phyloP scores from a whole-genome alignment of 169 alveolate species.

The Plasmodium relictum region DNA sequence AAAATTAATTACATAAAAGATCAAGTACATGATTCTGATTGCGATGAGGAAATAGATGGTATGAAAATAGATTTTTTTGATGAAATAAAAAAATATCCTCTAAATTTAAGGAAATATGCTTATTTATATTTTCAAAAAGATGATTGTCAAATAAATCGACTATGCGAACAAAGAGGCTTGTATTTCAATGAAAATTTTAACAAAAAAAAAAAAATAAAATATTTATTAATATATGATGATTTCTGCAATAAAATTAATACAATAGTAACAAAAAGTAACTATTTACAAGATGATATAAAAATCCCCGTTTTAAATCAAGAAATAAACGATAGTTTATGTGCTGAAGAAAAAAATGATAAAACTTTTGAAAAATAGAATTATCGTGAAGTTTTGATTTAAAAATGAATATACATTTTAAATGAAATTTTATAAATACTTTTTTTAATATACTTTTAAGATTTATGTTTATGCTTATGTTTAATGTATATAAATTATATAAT shows the following conservation, averaged over 20 bases:
- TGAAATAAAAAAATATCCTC: constrained; percentile 59
- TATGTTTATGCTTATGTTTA: too few relatives aligned
- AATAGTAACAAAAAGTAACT: constrained; percentile 7
- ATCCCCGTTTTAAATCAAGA: not conserved
- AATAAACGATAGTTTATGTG: not conserved
- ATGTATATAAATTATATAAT: too few relatives aligned
- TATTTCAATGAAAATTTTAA: constrained; percentile 56
- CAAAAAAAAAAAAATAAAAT: constrained; percentile 59
- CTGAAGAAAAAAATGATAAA: too few relatives aligned
- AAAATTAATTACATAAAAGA: constrained; percentile 54
- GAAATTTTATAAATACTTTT: too few relatives aligned
- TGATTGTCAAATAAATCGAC: constrained; percentile 42
- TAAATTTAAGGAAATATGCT: constrained; percentile 68
- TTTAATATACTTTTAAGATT: not conserved
- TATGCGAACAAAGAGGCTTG: constrained; percentile 72
- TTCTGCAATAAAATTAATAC: constrained; percentile 34
- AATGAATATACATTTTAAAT: too few relatives aligned
- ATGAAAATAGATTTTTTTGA: constrained; percentile 53
- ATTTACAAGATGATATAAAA: constrained; percentile 22
- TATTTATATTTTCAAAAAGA: constrained; percentile 55
- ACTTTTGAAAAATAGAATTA: too few relatives aligned
- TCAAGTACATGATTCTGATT: constrained; percentile 26
- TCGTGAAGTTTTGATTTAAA: too few relatives aligned
- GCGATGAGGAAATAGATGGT: constrained; percentile 49
- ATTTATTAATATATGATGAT: constrained; percentile 65